A percentile compares a stretch with the other conserved stretches of the same genome.
Evolutionary conservation across 148 eudicot species (phyloP).

Genomic region (Vaccinium myrtillus): DNA sequence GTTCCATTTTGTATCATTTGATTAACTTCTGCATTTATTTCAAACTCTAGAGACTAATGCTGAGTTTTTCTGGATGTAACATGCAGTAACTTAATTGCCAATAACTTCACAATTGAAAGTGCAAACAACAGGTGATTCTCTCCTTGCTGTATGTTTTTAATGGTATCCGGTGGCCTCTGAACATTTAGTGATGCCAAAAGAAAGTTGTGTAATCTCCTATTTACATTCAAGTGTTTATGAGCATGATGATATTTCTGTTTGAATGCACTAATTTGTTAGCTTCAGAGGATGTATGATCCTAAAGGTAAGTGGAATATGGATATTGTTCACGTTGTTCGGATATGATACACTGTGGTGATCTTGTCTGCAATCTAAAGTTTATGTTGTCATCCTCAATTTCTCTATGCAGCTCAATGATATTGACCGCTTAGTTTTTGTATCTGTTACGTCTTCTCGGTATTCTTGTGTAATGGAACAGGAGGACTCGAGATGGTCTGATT

Average conservation of each 20-base stretch:
- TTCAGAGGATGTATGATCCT: not conserved
- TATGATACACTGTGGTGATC: not conserved
- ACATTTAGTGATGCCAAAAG: not conserved
- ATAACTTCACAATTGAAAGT: slow-evolving; percentile 60
- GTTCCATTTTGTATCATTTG: not conserved
- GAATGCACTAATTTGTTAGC: not conserved
- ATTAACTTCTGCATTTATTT: not conserved
- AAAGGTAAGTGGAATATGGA: not conserved
- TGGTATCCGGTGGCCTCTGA: not conserved
- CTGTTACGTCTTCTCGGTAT: not conserved
- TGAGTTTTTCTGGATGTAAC: not conserved
- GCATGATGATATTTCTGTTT: not conserved
- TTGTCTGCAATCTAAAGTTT: not conserved
- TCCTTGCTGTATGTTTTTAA: not conserved
- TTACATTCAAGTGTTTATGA: not conserved
- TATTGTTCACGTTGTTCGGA: not conserved
- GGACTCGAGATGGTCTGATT: not conserved
- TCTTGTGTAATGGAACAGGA: not conserved
- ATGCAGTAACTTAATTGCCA: slow-evolving; percentile 81
- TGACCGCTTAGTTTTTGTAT: not conserved
- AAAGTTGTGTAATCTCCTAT: no score
- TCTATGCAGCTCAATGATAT: not conserved
- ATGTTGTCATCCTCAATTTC: not conserved
- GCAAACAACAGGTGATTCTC: slow-evolving; percentile 55
- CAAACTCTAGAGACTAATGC: not conserved